Base-by-base conservation (phyloP, 257 asterid species). In the Scutellaria minor region DNA sequence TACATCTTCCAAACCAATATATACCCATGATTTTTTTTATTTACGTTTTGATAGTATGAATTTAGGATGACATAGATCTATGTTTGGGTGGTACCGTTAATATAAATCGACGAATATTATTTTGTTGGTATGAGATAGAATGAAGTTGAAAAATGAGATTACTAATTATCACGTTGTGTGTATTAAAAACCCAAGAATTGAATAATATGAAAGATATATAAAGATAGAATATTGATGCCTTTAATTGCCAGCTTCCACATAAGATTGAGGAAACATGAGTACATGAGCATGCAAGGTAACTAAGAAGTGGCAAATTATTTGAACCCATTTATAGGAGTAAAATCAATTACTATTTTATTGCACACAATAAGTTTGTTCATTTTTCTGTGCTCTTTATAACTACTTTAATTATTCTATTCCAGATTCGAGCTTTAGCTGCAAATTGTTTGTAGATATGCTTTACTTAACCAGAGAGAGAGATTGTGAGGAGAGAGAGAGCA, bases 401-500 rank as follows among this genome's bases (percentile, higher is more conserved):
- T 27, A 31, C 81, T 80, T 80, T 80, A 75, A 35, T 80, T 80
- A 75, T 80, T 80, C 84, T 72, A 80, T 75, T 80, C 81, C 70
- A 76, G 77, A 80, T 76, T 80, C 84, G 66, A 71, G 69, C 78
- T 80, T 80, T 80, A 60, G 73, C 77, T 66, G 75, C 75, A 70
- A 79, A 74, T 68, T 74, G 79, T 65, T 50, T 64, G 15, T 57
- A 64, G 58, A 73, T 74, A 74, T 79, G 83, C 79, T 79, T 74
- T 74, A 56, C 79, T 74, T 63, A 74, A 65, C 77, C 7, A 0
- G 39, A 31, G 78, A 58, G 78, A 76, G 60, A 66, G 68, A 18
- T 45, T 46, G 71, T 1, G 37, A 31, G 37, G 37, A 31, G 37
- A 31, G 37, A 31, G 37, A 31, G 37, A 31, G 37, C 7, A 27